These are phyloP conservation scores for Coelastrella sp. DNA, from an alignment of 139 green algal genomes.

Conservation along the genomic window DNA sequence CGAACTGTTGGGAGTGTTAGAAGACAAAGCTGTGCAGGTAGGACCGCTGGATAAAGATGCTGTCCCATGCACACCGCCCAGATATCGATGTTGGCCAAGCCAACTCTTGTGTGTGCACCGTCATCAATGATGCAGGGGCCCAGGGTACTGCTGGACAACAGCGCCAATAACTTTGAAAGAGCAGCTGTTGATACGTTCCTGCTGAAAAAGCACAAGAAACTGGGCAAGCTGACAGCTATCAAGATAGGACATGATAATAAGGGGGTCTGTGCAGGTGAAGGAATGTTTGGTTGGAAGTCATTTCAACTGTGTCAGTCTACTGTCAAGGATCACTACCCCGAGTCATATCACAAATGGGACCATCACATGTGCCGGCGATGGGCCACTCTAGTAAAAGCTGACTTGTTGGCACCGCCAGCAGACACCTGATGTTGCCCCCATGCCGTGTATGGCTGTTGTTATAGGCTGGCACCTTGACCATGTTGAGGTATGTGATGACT, in stretches of 20 bases:
- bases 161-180: slow-evolving; percentile 60
- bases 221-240: slow-evolving; percentile 49
- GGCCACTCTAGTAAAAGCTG: too few relatives aligned
- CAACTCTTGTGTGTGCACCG: too few relatives aligned
- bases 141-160: slow-evolving; percentile 13
- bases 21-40: slow-evolving; percentile 9
- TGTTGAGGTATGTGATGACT: slow-evolving; percentile 27
- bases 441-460: background rate
- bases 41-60: slow-evolving; percentile 39
- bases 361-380: too few relatives aligned
- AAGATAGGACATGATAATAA: slow-evolving; percentile 45
- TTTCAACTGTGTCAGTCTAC: background rate
- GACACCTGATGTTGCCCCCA: background rate
- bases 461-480: slow-evolving; percentile 3
- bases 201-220: background rate
- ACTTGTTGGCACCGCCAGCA: too few relatives aligned
- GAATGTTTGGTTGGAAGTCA: background rate
- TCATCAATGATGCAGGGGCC: background rate
- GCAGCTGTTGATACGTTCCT: slow-evolving; percentile 50
- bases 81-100: too few relatives aligned
- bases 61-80: background rate
- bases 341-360: too few relatives aligned
- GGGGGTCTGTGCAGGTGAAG: background rate
- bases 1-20: slow-evolving; percentile 54
- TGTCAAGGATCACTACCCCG: too few relatives aligned